phyloP scores from a whole-genome alignment of 805 yeast species.

The Candida caryicola region DNA sequence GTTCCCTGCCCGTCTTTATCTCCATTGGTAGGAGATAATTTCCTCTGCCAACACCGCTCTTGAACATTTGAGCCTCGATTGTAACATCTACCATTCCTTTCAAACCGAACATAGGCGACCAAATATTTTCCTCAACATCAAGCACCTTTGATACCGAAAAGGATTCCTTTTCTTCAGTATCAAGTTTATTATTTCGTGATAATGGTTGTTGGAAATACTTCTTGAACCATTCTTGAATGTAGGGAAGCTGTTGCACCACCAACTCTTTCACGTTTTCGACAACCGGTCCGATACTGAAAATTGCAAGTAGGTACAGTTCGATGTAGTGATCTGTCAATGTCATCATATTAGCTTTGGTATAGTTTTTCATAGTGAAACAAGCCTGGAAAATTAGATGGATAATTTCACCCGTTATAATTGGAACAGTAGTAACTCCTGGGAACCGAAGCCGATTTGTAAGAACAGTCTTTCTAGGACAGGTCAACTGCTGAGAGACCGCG shows the following conservation, averaged over 20 bases:
- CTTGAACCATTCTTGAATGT: slow-evolving; percentile 53
- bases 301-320: slow-evolving; percentile 45
- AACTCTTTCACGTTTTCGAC: slow-evolving; percentile 41
- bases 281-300: slow-evolving; percentile 54
- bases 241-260: slow-evolving; percentile 47
- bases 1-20: slow-evolving; percentile 77
- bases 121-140: slow-evolving; percentile 85
- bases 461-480: slow-evolving; percentile 71
- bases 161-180: slow-evolving; percentile 6
- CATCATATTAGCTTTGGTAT: slow-evolving; percentile 38
- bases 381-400: slow-evolving; percentile 74
- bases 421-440: slow-evolving; percentile 63
- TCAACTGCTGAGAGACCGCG: slow-evolving; percentile 67
- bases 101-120: slow-evolving; percentile 89
- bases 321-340: slow-evolving; percentile 37
- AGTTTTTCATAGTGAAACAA: slow-evolving; percentile 42
- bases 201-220: slow-evolving; percentile 36
- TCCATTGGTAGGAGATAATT: slow-evolving; percentile 74
- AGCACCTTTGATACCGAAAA: slow-evolving; percentile 54
- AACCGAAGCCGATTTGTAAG: slow-evolving; percentile 53
- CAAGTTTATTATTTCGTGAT: slow-evolving; percentile 5
- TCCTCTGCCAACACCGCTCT: slow-evolving; percentile 33
- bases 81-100: slow-evolving; percentile 91
- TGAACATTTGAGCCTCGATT: slow-evolving; percentile 51
- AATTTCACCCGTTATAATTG: slow-evolving; percentile 75